These are phyloP conservation scores for Didymellaceae sp. DNA, from an alignment of 2,329 filamentous ascomycete species.

Conservation along the genomic window DNA sequence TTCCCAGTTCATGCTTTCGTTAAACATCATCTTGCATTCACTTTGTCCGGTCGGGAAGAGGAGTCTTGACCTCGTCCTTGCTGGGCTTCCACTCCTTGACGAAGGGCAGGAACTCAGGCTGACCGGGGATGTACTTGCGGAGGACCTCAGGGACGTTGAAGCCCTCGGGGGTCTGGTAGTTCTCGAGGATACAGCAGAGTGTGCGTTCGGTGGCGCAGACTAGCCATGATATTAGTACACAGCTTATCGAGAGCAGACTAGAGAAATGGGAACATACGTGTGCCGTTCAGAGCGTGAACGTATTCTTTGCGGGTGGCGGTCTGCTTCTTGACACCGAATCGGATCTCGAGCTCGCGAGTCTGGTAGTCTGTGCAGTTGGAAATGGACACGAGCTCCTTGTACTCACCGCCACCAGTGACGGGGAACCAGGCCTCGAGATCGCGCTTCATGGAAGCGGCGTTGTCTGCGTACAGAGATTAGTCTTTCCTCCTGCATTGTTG, in stretches of 20 bases:
- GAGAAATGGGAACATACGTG: conserved; percentile 31
- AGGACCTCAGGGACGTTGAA: conserved; percentile 46
- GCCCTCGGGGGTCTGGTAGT: conserved; percentile 89
- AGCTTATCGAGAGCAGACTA: background rate
- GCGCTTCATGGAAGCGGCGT: conserved; percentile 76
- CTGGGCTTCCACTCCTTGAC: conserved; percentile 68
- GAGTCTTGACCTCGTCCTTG: conserved; percentile 35
- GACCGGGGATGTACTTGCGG: conserved; percentile 77
- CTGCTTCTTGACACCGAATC: conserved; percentile 86
- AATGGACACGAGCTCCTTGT: conserved; percentile 97
- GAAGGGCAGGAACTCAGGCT: conserved; percentile 88
- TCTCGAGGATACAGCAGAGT: conserved; percentile 93
- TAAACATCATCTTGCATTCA: background rate
- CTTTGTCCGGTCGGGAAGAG: conserved; percentile 34
- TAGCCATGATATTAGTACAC: conserved; percentile 6
- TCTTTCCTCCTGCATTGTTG: background rate
- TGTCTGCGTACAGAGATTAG: conserved; percentile 27
- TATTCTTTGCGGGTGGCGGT: conserved; percentile 81
- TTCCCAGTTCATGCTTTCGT: too few species aligned
- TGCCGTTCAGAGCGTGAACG: conserved; percentile 91
- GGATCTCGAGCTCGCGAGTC: conserved; percentile 89
- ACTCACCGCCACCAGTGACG: conserved; percentile 72
- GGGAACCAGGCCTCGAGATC: conserved; percentile 87
- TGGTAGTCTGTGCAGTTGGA: conserved; percentile 99
- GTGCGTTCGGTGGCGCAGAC: conserved; percentile 90